Evolutionary conservation across 192 early-diverging fungal species (phyloP).

Genomic region (Helicostylum pulchrum): DNA sequence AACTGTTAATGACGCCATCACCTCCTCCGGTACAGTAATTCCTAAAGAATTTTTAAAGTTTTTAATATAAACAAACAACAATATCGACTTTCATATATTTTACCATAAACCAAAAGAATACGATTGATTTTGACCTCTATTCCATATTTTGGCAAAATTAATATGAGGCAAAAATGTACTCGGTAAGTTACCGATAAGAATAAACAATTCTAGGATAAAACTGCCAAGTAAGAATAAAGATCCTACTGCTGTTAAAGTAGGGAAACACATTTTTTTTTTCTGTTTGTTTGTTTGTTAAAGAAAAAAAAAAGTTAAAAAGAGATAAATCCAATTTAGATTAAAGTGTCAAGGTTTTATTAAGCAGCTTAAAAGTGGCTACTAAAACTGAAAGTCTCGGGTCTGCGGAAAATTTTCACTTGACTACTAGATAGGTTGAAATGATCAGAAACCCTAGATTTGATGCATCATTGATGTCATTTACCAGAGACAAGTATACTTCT

Average conservation of each 20-base stretch:
- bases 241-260: conserved; percentile 9
- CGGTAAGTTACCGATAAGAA: conserved; percentile 11
- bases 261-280: conserved; percentile 7
- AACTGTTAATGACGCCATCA: background rate
- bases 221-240: conserved; percentile 7
- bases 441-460: too few relatives aligned
- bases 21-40: conserved; percentile 25
- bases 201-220: conserved; percentile 15
- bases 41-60: conserved; percentile 14
- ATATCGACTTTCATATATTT: background rate
- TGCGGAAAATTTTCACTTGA: too few relatives aligned
- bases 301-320: background rate
- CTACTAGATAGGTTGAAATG: too few relatives aligned
- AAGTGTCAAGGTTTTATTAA: background rate
- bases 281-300: background rate
- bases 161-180: conserved; percentile 2
- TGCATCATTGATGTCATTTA: too few relatives aligned
- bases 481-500: too few relatives aligned
- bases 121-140: conserved; percentile 3
- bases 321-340: background rate
- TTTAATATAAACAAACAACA: background rate
- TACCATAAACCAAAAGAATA: conserved; percentile 16
- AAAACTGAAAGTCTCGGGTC: too few relatives aligned
- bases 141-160: conserved; percentile 6
- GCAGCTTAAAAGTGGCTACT: too few relatives aligned